A percentile compares a stretch with the other conserved stretches of the same genome.
Conservation (phyloP, 805 yeast genomes). For the Metahyphopichia silvanorum region DNA sequence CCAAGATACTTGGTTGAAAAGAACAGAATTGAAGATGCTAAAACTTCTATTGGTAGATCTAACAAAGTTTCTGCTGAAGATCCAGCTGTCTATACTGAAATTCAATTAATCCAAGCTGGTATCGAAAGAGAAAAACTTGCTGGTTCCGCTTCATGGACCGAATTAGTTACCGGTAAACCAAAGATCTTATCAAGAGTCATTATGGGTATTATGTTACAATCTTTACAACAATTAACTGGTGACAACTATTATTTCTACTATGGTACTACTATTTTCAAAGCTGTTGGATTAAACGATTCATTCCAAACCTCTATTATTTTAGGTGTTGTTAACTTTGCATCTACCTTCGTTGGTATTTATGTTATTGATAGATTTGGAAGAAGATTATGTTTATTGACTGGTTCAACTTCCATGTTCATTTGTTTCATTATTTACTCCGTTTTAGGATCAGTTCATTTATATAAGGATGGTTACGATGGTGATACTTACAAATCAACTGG, state of each 20-base stretch:
- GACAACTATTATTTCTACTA: slow-evolving; percentile 62
- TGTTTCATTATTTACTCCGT: slow-evolving; percentile 60
- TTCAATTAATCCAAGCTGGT: slow-evolving; percentile 54
- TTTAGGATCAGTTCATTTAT: slow-evolving; percentile 53
- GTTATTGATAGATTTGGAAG: slow-evolving; percentile 52
- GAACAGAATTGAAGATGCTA: slow-evolving; percentile 51
- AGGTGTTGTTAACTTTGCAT: slow-evolving; percentile 53
- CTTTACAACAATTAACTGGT: slow-evolving; percentile 57
- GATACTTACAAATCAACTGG: slow-evolving; percentile 50
- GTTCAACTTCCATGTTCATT: slow-evolving; percentile 46
- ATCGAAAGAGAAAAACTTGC: slow-evolving; percentile 58
- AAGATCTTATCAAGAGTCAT: slow-evolving; percentile 53
- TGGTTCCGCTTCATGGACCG: slow-evolving; percentile 65
- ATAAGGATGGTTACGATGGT: slow-evolving; percentile 36
- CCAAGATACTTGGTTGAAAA: slow-evolving; percentile 59
- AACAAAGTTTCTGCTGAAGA: slow-evolving; percentile 54
- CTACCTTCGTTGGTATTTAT: slow-evolving; percentile 50
- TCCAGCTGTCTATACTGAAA: slow-evolving; percentile 50
- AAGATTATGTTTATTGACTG: slow-evolving; percentile 40
- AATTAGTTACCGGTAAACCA: slow-evolving; percentile 61
- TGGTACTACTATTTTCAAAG: slow-evolving; percentile 52
- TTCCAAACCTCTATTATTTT: slow-evolving; percentile 52
- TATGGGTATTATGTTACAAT: slow-evolving; percentile 58
- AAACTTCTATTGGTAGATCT: slow-evolving; percentile 48
- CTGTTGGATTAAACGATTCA: slow-evolving; percentile 50